These are phyloP conservation scores for Kodamaea suecica DNA, from an alignment of 1,139 yeast species.

Conservation along the genomic window DNA sequence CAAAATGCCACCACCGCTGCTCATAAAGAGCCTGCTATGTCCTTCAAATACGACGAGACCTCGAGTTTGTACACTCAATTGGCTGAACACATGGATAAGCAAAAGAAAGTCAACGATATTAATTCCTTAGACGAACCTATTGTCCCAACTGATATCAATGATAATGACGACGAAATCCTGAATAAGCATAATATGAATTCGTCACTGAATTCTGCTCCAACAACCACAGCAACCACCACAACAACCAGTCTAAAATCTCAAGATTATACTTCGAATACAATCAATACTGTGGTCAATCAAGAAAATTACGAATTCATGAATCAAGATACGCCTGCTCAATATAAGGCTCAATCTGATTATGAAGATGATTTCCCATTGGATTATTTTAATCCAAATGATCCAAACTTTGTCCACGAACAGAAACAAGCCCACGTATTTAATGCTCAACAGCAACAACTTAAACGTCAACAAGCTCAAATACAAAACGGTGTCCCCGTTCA, in stretches of 20 bases:
- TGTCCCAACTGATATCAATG: no score
- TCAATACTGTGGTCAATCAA: slow-evolving; percentile 2
- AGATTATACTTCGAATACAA: not conserved
- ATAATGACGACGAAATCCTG: slow-evolving; percentile 1
- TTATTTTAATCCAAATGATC: slow-evolving; percentile 40
- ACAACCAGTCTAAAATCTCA: not conserved
- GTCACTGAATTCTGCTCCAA: not conserved
- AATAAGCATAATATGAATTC: slow-evolving; percentile 1
- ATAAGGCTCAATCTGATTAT: slow-evolving; percentile 22
- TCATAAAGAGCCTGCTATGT: slow-evolving; percentile 57
- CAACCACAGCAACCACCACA: slow-evolving; percentile 1
- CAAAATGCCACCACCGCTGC: slow-evolving; percentile 63
- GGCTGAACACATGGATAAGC: slow-evolving; percentile 41
- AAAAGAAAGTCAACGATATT: slow-evolving; percentile 19
- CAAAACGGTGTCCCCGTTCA: slow-evolving; percentile 4
- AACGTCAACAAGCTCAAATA: slow-evolving; percentile 1
- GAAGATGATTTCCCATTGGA: slow-evolving; percentile 72
- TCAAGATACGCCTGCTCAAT: slow-evolving; percentile 28
- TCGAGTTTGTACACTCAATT: slow-evolving; percentile 48
- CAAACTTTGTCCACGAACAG: slow-evolving; percentile 8
- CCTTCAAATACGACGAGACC: slow-evolving; percentile 55
- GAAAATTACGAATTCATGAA: slow-evolving; percentile 21
- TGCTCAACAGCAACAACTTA: not conserved
- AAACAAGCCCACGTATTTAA: not conserved
- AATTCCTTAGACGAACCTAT: slow-evolving; percentile 3